These are phyloP conservation scores for Tagetes erecta DNA, from an alignment of 129 eudicot genomes.

Conservation along the genomic window DNA sequence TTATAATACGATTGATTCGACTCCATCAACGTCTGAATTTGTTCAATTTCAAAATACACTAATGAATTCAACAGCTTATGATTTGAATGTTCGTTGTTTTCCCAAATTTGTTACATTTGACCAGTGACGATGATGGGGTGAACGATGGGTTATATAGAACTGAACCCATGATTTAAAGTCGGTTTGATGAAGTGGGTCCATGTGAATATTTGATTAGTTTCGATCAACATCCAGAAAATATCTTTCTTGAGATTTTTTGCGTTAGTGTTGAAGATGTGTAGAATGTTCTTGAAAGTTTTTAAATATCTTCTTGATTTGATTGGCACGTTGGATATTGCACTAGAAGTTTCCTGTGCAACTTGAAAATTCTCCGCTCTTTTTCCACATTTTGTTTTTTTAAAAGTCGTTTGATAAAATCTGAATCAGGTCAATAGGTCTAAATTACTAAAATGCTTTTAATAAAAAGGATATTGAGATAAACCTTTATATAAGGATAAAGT, in stretches of 20 bases:
- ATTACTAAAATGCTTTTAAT: no score
- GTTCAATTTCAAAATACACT: not conserved
- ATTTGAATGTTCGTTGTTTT: no score
- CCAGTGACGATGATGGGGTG: not conserved
- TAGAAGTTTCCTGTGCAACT: conserved; percentile 9
- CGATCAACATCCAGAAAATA: conserved; percentile 18
- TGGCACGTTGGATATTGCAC: not conserved
- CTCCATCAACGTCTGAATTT: conserved; percentile 21
- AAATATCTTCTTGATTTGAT: not conserved
- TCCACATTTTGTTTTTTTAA: no score
- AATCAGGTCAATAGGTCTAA: no score
- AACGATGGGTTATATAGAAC: conserved; percentile 23
- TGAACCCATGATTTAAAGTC: conserved; percentile 4
- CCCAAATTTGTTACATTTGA: not conserved
- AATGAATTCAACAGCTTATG: no score
- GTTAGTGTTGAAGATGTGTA: not conserved
- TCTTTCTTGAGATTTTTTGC: conserved; percentile 1
- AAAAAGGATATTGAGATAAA: no score
- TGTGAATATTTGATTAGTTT: conserved; percentile 4
- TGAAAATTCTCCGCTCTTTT: not conserved
- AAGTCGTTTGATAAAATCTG: no score
- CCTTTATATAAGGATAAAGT: no score
- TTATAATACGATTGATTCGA: conserved; percentile 48
- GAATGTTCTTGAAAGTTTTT: conserved; percentile 22
- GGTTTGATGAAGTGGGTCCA: conserved; percentile 28